Evolutionary conservation across 2,329 filamentous ascomycete species (phyloP), one percentile per base, ranked within the genome.

Genomic region (Myriosclerotinia duriaeana): DNA sequence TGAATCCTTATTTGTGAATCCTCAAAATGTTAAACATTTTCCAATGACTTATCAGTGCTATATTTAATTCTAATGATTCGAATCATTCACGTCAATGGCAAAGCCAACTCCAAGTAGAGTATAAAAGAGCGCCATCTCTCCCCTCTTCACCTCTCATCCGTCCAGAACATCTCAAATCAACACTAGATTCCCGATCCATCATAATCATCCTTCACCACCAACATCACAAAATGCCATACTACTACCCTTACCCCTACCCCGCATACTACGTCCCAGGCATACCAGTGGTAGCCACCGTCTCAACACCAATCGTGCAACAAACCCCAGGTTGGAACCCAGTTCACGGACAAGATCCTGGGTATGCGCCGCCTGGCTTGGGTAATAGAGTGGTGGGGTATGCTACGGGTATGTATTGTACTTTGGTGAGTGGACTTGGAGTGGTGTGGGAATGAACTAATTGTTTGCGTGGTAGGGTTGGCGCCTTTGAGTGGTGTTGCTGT

Each of bases 361-460:
- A 20, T 20, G 34, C 30, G 20, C 58, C 58, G 2, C 58, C 58
- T 2, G 58, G 58, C 1, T 8, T 61, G n/a, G 58, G 44, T 20
- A 50, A 6, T 26, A n/a, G 2, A 5, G 34, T 61, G 0, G 5
- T 22, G n/a, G 44, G 44, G 4, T 50, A 20, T 26, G 20, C 46
- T 12, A 26, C 30, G 20, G n/a, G 58, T 61, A 61, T 61, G 58
- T 61, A 61, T 38, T 61, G 22, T 12, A 38, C 34, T 3, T 15
- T 44, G 58, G 58, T 61, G 44, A 60, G 58, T 61, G 8, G 14
- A 26, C 30, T 9, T 2, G 6, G 2, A 2, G 5, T 36, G 8
- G 4, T 8, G 5, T 11, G 9, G 5, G 42, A 36, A 15, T 48
- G 3, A 9, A 17, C 56, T 60, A 50, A 60, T 6, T 11, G 9